Base-by-base conservation (phyloP, 2,329 filamentous ascomycete genomes). In the Cladosporium sp. region DNA sequence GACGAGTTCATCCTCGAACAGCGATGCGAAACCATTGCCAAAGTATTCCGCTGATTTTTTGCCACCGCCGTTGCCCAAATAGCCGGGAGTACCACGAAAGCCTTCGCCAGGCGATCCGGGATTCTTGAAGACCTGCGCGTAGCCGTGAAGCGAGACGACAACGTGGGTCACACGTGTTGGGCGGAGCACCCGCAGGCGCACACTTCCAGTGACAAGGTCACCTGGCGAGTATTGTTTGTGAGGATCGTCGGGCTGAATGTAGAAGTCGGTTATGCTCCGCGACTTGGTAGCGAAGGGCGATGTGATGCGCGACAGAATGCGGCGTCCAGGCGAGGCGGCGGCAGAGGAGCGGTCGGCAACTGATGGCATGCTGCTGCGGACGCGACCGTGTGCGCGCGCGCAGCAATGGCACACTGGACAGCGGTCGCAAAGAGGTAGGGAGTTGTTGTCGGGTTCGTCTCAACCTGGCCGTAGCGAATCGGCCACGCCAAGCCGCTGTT, bases 1-100 rank as follows among this genome's bases (percentile, higher is more conserved):
- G 15, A 92, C 89, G 75, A 89, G 85, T 79, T 95, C 91, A 74
- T 95, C 92, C 77, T 93, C 89, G 74, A 94, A 95, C 55, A 95
- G 81, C 51, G 90, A 90, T n/a, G 89, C 90, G 72, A 92, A 88
- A 36, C 91, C 91, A 80, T 92, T 92, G 72, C 89, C 90, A 74
- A 89, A 89, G 74, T 91, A 92, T 74, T 78, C 80, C 60, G 82
- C 81, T 54, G 77, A 73, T 71, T 80, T 82, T 68, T 78, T 85
- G 51, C 85, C 85, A 69, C 83, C 82, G n/a, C 58, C 58, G 10
- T 51, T 58, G 21, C 65, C 59, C 28, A 57, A 14, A 47, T 57
- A 62, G 21, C 85, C 86, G 2, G 82, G 82, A 68, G 81, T 80
- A 54, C 74, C 79, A 38, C 84, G 81, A 67, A 81, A 80, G 7